Conservation (phyloP, 345 rosid species). For the Populus pruinosa region DNA sequence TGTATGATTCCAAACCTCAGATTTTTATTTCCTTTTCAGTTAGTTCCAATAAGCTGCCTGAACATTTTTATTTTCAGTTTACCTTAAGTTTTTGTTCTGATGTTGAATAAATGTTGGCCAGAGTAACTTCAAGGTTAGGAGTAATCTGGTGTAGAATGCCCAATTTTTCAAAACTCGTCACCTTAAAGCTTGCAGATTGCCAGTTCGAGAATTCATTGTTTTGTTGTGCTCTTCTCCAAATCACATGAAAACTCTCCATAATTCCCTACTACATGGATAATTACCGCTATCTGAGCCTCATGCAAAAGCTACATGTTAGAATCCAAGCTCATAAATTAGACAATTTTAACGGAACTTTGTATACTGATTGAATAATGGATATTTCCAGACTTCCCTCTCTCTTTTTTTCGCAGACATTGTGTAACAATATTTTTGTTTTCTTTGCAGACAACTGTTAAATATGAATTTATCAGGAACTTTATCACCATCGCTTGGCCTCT, state of each 20-base stretch:
- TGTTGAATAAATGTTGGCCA: neutral
- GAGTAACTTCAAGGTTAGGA: neutral
- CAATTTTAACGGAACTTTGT: neutral
- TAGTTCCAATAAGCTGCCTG: neutral
- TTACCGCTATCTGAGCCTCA: neutral
- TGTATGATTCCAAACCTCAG: constrained; percentile 41
- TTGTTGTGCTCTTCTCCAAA: neutral
- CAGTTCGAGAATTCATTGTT: neutral
- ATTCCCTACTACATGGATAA: neutral
- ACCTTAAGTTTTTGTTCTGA: neutral
- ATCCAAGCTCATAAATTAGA: neutral
- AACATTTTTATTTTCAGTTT: neutral
- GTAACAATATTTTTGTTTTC: constrained; percentile 5
- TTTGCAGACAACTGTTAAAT: constrained; percentile 65
- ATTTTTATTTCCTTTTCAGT: neutral
- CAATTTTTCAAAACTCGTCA: neutral
- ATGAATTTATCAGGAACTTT: constrained; percentile 79
- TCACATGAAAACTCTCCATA: neutral
- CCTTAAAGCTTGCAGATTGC: neutral
- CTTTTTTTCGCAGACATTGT: neutral
- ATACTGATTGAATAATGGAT: neutral
- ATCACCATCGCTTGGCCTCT: constrained; percentile 72
- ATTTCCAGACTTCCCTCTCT: neutral
- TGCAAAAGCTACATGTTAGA: neutral
- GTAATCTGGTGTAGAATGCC: neutral